Conservation (phyloP, 257 asterid species). For the Solanum tacnaense region DNA sequence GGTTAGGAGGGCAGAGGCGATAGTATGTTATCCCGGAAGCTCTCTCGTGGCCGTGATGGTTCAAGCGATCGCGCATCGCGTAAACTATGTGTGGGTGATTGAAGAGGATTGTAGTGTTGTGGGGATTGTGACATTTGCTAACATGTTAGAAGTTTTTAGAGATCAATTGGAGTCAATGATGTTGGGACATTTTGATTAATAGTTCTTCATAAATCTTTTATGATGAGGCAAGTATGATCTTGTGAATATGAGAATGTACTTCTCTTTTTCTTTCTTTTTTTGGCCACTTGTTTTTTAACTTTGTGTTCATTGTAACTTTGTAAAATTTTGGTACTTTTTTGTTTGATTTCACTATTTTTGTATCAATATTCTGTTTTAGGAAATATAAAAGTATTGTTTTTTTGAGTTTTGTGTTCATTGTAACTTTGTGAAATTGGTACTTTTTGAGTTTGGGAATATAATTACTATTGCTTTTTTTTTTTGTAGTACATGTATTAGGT, state of each 20-base stretch:
- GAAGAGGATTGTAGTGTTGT: conserved; percentile 60
- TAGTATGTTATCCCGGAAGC: conserved; percentile 67
- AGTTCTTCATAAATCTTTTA: neutral
- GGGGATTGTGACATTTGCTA: conserved; percentile 71
- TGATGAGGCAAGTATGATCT: neutral
- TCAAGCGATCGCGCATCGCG: conserved; percentile 77
- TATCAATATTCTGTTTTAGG: neutral
- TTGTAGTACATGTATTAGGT: neutral
- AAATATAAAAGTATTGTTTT: neutral
- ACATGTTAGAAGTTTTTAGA: conserved; percentile 46
- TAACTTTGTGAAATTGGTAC: neutral
- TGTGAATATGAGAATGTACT: conserved; percentile 15
- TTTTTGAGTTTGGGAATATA: neutral
- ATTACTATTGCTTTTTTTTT: neutral
- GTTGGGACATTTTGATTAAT: neutral
- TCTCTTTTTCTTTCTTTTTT: neutral
- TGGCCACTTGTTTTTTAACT: neutral
- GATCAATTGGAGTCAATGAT: conserved; percentile 35
- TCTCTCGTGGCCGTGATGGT: conserved; percentile 87
- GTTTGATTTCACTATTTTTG: neutral
- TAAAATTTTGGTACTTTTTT: neutral
- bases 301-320: neutral
- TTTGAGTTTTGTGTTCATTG: neutral
- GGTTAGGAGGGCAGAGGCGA: conserved; percentile 64
- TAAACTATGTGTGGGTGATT: conserved; percentile 81